A percentile compares a stretch with the other conserved stretches of the same genome.
Conservation (phyloP, 2,329 filamentous ascomycete species). For the Neopestalotiopsis rosae region DNA sequence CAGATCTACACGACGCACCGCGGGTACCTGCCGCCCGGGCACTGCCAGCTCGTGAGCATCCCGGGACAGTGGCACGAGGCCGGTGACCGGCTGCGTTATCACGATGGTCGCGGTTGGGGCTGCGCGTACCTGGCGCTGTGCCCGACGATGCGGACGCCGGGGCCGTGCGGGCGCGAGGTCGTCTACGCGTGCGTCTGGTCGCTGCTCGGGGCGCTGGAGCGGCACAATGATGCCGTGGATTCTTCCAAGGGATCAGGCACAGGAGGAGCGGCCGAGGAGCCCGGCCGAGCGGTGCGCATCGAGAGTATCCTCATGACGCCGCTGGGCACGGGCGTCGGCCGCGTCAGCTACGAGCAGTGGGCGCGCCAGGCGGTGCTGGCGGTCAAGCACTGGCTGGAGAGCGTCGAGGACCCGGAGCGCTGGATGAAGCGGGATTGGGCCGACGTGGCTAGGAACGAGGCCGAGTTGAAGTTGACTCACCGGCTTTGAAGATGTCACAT, state of each 20-base stretch:
- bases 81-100: slow-evolving; percentile 11
- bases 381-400: slow-evolving; percentile 56
- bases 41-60: slow-evolving; percentile 53
- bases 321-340: slow-evolving; percentile 53
- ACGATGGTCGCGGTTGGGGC: slow-evolving; percentile 42
- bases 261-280: slow-evolving; percentile 16
- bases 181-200: slow-evolving; percentile 61
- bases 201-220: slow-evolving; percentile 52
- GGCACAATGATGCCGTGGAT: slow-evolving; percentile 44
- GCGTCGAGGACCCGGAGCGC: slow-evolving; percentile 45
- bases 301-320: slow-evolving; percentile 55
- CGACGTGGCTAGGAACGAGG: slow-evolving; percentile 9
- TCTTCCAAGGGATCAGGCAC: not conserved
- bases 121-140: slow-evolving; percentile 53
- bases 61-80: slow-evolving; percentile 39
- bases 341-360: slow-evolving; percentile 52
- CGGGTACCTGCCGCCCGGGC: slow-evolving; percentile 56
- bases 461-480: slow-evolving; percentile 7
- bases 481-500: not conserved
- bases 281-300: slow-evolving; percentile 36
- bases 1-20: slow-evolving; percentile 51
- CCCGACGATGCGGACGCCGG: slow-evolving; percentile 57
- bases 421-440: slow-evolving; percentile 37
- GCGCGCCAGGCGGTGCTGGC: slow-evolving; percentile 55
- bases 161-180: slow-evolving; percentile 52